Base-by-base conservation (phyloP, 805 yeast genomes). In the Ogataea naganishii region DNA sequence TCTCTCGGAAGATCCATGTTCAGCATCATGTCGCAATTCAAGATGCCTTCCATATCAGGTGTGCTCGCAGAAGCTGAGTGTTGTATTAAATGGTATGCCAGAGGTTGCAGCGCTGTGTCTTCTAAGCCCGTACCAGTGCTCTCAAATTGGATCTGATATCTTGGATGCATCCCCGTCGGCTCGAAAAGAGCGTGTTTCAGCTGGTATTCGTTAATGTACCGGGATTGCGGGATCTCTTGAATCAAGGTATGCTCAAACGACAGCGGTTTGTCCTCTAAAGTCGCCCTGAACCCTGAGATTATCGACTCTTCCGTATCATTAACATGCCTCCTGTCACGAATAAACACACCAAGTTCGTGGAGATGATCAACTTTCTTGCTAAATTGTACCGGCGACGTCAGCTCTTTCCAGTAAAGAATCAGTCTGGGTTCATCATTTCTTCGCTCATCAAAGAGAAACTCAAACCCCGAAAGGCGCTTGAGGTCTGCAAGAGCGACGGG, bases 111-210 rank as follows among this genome's bases (percentile, higher is more conserved):
- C n/a, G n/a, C n/a, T n/a, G n/a, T n/a, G n/a, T n/a, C n/a, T n/a
- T n/a, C n/a, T n/a, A n/a, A n/a, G n/a, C n/a, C n/a, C n/a, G n/a
- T n/a, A n/a, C 24, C 5, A 11, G 7, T 9, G n/a, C 6, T 8
- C 15, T 7, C 7, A 27, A 12, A 17, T 24, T 17, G 13, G 21
- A 29, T 40, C 22, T 37, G 26, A 30, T 48, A 52, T 2, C 13
- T 23, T 5, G 58, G 58, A 33, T 52, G 58, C 31, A 51, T 17
- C 5, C 51, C 52, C 2, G 41, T 26, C 3, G 43, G 43, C 14
- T 36, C 24, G 7, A 27, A 15, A 5, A 48, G 20, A 14, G 22
- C 21, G 32, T 49, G 54, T 6, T 17, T 33, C 5, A 37, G 24
- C 8, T 27, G 18, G 32, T 32, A 41, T 3, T 40, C 37, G 8